These are phyloP conservation scores for Trypanosoma caninum DNA, from an alignment of 208 protist species.

Conservation along the genomic window DNA sequence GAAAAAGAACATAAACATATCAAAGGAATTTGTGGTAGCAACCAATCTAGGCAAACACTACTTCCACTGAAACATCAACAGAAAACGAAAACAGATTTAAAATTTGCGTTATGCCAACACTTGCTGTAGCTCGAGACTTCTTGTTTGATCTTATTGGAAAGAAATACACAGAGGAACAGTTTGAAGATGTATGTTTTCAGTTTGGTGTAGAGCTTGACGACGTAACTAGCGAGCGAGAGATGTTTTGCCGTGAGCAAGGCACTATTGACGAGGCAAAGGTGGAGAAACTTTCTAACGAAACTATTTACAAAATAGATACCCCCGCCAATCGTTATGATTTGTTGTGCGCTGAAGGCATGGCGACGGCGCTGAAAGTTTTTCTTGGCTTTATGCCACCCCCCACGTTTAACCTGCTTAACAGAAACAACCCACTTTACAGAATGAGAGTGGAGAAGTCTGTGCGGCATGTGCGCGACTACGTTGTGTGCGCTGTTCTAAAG, in stretches of 20 bases:
- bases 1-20: too few species aligned
- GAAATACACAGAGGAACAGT: constrained; percentile 91
- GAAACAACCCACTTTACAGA: constrained; percentile 56
- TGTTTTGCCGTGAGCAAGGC: constrained; percentile 88
- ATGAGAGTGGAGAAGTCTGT: constrained; percentile 87
- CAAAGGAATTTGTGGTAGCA: too few species aligned
- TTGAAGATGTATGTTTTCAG: constrained; percentile 97
- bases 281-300: constrained; percentile 81
- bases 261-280: constrained; percentile 21
- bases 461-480: constrained; percentile 91
- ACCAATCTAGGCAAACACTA: not conserved
- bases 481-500: constrained; percentile 97
- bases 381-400: constrained; percentile 62
- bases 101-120: constrained; percentile 73
- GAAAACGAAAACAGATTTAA: constrained; percentile 14
- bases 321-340: constrained; percentile 99
- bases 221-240: constrained; percentile 95
- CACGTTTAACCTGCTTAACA: constrained; percentile 59
- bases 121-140: constrained; percentile 72
- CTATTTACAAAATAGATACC: constrained; percentile 98
- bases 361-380: constrained; percentile 89
- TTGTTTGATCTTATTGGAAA: constrained; percentile 75
- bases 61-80: not conserved
- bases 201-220: constrained; percentile 99
- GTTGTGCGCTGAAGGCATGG: constrained; percentile 94